Evolutionary conservation across 2,329 filamentous ascomycete genomes (phyloP), one percentile per base, ranked within the genome.

Genomic region (Hymenoscyphus scutula): DNA sequence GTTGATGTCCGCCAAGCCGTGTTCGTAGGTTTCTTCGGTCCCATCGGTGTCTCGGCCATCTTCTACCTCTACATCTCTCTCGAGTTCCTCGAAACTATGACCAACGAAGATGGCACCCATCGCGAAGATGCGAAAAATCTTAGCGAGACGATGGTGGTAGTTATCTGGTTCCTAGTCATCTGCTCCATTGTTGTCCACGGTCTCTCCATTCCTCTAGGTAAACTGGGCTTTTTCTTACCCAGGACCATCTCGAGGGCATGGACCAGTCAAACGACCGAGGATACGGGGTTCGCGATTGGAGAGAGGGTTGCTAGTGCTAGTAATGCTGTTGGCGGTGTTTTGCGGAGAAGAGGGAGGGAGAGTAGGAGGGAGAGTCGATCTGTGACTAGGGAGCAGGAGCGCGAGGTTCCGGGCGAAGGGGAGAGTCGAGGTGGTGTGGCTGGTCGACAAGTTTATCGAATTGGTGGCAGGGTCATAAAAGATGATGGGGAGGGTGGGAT

Each of bases 11-110:
- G 84, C 3, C 92, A 96, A 68, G 92, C 92, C 1, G 77, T 90
- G 0, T 97, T 96, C 71, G 90, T 95, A 7, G 93, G 93, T 0
- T 97, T 96, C 78, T 97, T 97, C 67, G 93, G 93, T 0, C 93
- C 93, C 0, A 93, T 97, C 61, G 92, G 94, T 2, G 92, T 97
- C 1, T 91, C 90, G 17, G 93, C 92, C 1, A 84, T 97, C 23
- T 97, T 96, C 74, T 97, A 97, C 73, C 81, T 97, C 5, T 96
- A 92, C 71, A 80, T 97, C 65, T 88, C 84, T 48, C 75, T 90
- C 1, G 90, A 96, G 27, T 97, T 93, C 64, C 79, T 97, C 57
- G 77, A 74, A 32, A 77, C 63, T 1, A 71, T 85, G n/a, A 84
- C 81, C 0, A 51, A 51, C 8, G 83, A 86, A 7, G 78, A 90